Conservation (phyloP, 2,329 filamentous ascomycete species). For the Blumeria hordei region DNA sequence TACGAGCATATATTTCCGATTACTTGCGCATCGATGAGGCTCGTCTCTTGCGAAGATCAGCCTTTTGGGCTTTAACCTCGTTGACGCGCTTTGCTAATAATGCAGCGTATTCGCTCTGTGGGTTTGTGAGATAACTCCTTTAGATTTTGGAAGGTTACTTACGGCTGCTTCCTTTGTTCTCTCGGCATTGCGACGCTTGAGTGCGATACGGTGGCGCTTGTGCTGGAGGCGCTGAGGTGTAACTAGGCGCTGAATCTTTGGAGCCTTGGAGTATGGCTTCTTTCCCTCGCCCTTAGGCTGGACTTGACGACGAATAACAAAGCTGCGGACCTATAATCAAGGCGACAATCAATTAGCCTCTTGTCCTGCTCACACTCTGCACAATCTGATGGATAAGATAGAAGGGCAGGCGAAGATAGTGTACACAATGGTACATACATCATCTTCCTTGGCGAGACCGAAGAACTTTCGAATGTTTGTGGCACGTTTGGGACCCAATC, state of each 20-base stretch:
- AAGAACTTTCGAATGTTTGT: slow-evolving; percentile 99
- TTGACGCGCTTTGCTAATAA: slow-evolving; percentile 89
- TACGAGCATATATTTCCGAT: neutral
- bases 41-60: slow-evolving; percentile 86
- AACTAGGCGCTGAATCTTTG: slow-evolving; percentile 98
- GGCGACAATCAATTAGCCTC: slow-evolving; percentile 10
- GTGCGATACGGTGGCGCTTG: slow-evolving; percentile 93
- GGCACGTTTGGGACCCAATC: slow-evolving; percentile 96
- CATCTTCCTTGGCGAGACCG: slow-evolving; percentile 99
- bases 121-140: slow-evolving; percentile 2
- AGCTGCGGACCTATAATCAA: slow-evolving; percentile 69
- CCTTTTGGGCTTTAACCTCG: slow-evolving; percentile 87
- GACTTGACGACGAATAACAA: slow-evolving; percentile 97
- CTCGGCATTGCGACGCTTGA: slow-evolving; percentile 96
- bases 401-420: slow-evolving; percentile 47
- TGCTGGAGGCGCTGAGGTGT: slow-evolving; percentile 99
- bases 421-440: slow-evolving; percentile 53
- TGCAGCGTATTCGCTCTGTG: slow-evolving; percentile 89
- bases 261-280: slow-evolving; percentile 98
- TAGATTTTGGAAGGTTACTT: slow-evolving; percentile 21
- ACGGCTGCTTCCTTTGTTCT: slow-evolving; percentile 97
- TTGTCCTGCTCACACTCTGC: slow-evolving; percentile 30
- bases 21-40: slow-evolving; percentile 89
- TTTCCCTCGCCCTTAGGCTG: slow-evolving; percentile 94
- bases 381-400: slow-evolving; percentile 3